Conservation (phyloP, 1,139 yeast species). For the Hansenula sp. region DNA sequence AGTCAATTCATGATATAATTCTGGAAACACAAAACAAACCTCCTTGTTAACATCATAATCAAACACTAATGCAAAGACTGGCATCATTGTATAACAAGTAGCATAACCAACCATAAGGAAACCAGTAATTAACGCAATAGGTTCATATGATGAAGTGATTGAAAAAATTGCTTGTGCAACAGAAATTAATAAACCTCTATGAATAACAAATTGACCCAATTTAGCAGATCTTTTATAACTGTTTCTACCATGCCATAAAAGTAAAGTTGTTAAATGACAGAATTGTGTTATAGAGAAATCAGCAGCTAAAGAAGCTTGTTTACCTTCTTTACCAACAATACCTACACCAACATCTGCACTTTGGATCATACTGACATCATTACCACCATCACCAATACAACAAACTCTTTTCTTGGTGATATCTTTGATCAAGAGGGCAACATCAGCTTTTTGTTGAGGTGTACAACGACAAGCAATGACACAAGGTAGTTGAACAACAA, state of each 20-base stretch:
- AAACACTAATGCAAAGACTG: slow-evolving; percentile 88
- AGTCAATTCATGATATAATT: slow-evolving; percentile 86
- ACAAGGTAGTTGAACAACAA: slow-evolving; percentile 77
- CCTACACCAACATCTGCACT: slow-evolving; percentile 99
- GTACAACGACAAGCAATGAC: slow-evolving; percentile 98
- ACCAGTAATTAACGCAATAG: slow-evolving; percentile 90
- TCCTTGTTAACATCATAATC: slow-evolving; percentile 92
- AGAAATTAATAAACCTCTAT: slow-evolving; percentile 89
- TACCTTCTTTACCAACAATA: slow-evolving; percentile 97
- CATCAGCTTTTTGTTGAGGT: slow-evolving; percentile 98
- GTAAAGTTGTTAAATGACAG: slow-evolving; percentile 77
- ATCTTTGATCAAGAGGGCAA: slow-evolving; percentile 73
- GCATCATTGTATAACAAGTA: slow-evolving; percentile 96
- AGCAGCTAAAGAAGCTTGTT: slow-evolving; percentile 95
- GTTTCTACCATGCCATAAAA: slow-evolving; percentile 97
- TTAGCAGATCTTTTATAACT: slow-evolving; percentile 95
- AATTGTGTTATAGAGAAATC: slow-evolving; percentile 94
- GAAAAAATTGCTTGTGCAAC: slow-evolving; percentile 97
- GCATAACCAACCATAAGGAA: slow-evolving; percentile 99
- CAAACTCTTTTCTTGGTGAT: slow-evolving; percentile 87
- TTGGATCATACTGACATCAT: slow-evolving; percentile 98
- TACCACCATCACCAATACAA: slow-evolving; percentile 99
- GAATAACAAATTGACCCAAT: slow-evolving; percentile 91
- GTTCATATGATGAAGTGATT: slow-evolving; percentile 81
- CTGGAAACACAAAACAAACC: slow-evolving; percentile 88